phyloP scores from a whole-genome alignment of 1,284 basidiomycete species.

The Marasmius fiardii region DNA sequence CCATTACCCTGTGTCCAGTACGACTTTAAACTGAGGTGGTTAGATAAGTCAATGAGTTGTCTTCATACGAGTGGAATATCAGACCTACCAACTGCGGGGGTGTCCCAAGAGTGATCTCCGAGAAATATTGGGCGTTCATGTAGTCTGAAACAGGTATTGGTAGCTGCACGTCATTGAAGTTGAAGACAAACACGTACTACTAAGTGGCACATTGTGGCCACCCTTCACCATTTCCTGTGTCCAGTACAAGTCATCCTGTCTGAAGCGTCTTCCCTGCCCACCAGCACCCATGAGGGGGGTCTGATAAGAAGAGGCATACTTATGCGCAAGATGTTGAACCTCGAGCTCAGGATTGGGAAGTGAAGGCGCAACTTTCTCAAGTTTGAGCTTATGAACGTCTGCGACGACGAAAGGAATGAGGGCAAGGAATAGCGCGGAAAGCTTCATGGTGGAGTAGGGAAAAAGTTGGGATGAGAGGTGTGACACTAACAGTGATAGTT shows the following conservation, averaged over 20 bases:
- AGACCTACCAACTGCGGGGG: slow-evolving; percentile 70
- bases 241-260: slow-evolving; percentile 67
- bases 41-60: background rate
- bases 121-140: slow-evolving; percentile 97
- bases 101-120: slow-evolving; percentile 81
- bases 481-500: background rate
- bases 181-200: slow-evolving; percentile 57
- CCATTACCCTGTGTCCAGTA: slow-evolving; percentile 80
- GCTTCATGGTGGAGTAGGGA: slow-evolving; percentile 56
- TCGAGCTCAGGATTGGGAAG: slow-evolving; percentile 66
- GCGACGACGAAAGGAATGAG: slow-evolving; percentile 72
- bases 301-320: slow-evolving; percentile 73
- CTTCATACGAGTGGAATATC: slow-evolving; percentile 4
- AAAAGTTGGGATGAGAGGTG: background rate
- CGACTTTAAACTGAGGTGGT: slow-evolving; percentile 73
- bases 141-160: slow-evolving; percentile 58
- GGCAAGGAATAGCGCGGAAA: slow-evolving; percentile 57
- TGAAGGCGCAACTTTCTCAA: slow-evolving; percentile 74
- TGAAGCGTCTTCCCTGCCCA: slow-evolving; percentile 66
- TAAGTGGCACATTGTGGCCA: slow-evolving; percentile 88
- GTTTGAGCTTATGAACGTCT: slow-evolving; percentile 79
- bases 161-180: slow-evolving; percentile 7
- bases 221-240: slow-evolving; percentile 78
- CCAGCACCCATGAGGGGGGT: slow-evolving; percentile 71
- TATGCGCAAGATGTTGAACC: slow-evolving; percentile 81